Conservation (phyloP, 768 basidiomycete genomes). For the Cystofilobasidium macerans region DNA sequence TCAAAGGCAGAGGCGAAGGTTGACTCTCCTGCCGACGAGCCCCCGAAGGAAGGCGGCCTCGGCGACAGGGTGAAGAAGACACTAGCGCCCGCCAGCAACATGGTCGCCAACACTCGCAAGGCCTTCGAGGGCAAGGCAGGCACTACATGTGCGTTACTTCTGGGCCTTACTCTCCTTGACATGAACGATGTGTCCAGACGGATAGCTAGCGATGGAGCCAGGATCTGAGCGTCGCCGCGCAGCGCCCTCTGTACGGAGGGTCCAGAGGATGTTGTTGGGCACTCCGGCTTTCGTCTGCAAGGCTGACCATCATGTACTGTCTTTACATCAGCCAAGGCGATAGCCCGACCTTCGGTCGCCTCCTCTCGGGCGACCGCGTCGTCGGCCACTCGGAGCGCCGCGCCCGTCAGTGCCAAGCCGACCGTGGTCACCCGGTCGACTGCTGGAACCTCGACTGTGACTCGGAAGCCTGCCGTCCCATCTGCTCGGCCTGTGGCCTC, state of each 20-base stretch:
- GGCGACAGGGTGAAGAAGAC: neutral
- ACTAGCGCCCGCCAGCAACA: neutral
- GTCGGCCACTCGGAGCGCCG: neutral
- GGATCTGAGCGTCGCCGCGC: too few relatives aligned
- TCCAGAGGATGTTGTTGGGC: too few relatives aligned
- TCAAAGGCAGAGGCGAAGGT: neutral
- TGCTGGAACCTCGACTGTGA: neutral
- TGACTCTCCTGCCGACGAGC: neutral
- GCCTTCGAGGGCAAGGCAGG: neutral
- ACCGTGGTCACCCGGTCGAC: neutral
- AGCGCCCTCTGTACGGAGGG: too few relatives aligned
- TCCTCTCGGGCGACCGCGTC: neutral
- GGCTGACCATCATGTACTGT: neutral
- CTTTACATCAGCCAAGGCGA: neutral
- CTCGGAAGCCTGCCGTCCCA: conserved; percentile 3
- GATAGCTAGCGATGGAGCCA: too few relatives aligned
- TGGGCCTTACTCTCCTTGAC: too few relatives aligned
- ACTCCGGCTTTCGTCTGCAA: too few relatives aligned
- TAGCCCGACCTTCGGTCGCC: neutral
- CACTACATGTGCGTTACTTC: neutral
- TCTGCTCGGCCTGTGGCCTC: conserved; percentile 2
- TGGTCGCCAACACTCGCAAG: neutral
- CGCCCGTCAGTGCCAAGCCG: neutral
- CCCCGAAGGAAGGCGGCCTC: neutral
- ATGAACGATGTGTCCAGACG: too few relatives aligned